phyloP scores from a whole-genome alignment of 106 monocot genomes.

The Dendrobium catenatum region DNA sequence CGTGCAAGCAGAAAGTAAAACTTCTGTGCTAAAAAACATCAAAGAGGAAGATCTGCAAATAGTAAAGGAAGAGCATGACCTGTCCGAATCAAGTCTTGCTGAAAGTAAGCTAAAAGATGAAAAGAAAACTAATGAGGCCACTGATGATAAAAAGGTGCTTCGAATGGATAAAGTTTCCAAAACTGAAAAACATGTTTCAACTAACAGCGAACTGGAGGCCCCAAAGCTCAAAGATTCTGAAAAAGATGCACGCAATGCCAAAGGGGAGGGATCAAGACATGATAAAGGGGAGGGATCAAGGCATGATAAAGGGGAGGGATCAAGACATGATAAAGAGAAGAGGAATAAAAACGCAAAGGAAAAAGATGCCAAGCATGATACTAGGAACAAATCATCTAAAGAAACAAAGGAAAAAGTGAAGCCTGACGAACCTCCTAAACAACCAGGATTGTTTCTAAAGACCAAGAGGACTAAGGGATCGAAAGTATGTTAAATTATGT shows the following conservation, averaged over 20 bases:
- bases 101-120: slow-evolving; percentile 22
- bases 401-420: slow-evolving; percentile 53
- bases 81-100: slow-evolving; percentile 1
- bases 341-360: slow-evolving; percentile 14
- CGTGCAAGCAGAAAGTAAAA: slow-evolving; percentile 4
- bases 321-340: slow-evolving; percentile 41
- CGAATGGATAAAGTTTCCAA: slow-evolving; percentile 10
- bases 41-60: slow-evolving; percentile 10
- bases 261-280: slow-evolving; percentile 14
- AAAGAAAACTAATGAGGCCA: slow-evolving; percentile 28
- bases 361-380: slow-evolving; percentile 24
- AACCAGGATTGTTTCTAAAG: slow-evolving; percentile 73
- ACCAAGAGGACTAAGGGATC: slow-evolving; percentile 47
- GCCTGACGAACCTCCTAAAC: slow-evolving; percentile 50
- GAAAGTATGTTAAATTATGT: slow-evolving; percentile 43
- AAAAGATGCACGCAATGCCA: slow-evolving; percentile 25
- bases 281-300: too few relatives aligned
- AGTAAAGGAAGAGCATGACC: slow-evolving; percentile 6
- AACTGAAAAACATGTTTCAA: slow-evolving; percentile 11
- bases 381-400: slow-evolving; percentile 33
- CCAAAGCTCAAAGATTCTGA: slow-evolving; percentile 22
- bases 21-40: background rate
- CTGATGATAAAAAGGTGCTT: slow-evolving; percentile 23
- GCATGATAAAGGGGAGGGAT: too few relatives aligned
- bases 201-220: slow-evolving; percentile 12